Evolutionary conservation across 2,329 filamentous ascomycete genomes (phyloP).

Genomic region (Epichloe uncinata): DNA sequence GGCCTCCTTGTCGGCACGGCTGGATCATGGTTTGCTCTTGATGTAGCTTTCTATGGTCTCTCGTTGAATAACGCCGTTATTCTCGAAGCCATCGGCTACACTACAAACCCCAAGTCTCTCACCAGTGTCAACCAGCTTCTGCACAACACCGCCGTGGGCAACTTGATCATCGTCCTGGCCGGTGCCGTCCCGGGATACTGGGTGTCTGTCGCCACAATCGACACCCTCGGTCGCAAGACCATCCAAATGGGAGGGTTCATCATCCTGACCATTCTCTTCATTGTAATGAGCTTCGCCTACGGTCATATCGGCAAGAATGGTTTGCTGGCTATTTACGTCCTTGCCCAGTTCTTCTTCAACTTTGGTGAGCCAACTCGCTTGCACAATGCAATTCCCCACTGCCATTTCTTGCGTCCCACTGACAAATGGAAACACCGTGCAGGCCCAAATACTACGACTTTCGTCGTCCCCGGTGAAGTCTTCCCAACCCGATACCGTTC

Average conservation of each 20-base stretch:
- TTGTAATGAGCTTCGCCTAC: slow-evolving; percentile 51
- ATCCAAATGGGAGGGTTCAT: slow-evolving; percentile 56
- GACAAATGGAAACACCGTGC: background rate
- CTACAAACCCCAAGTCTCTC: slow-evolving; percentile 22
- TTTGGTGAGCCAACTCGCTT: slow-evolving; percentile 23
- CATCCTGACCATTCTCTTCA: slow-evolving; percentile 47
- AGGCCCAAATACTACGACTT: slow-evolving; percentile 43
- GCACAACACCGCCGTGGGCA: slow-evolving; percentile 63
- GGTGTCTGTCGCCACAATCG: slow-evolving; percentile 62
- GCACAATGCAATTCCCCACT: too few species aligned
- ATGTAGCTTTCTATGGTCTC: slow-evolving; percentile 50
- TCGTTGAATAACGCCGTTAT: slow-evolving; percentile 67
- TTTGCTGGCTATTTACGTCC: slow-evolving; percentile 41
- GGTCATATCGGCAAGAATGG: slow-evolving; percentile 36
- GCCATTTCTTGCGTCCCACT: background rate
- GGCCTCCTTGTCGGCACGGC: slow-evolving; percentile 66
- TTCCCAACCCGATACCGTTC: slow-evolving; percentile 45
- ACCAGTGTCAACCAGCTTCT: slow-evolving; percentile 53
- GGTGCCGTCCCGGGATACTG: slow-evolving; percentile 74
- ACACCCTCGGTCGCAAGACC: slow-evolving; percentile 63
- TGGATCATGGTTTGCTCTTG: slow-evolving; percentile 71
- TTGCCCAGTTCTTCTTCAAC: slow-evolving; percentile 48
- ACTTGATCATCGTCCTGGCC: slow-evolving; percentile 65
- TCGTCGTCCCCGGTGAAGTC: slow-evolving; percentile 42
- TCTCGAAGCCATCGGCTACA: slow-evolving; percentile 58